These are phyloP conservation scores for Nicotiana obtusifolia DNA, from an alignment of 257 asterid genomes.

Conservation along the genomic window DNA sequence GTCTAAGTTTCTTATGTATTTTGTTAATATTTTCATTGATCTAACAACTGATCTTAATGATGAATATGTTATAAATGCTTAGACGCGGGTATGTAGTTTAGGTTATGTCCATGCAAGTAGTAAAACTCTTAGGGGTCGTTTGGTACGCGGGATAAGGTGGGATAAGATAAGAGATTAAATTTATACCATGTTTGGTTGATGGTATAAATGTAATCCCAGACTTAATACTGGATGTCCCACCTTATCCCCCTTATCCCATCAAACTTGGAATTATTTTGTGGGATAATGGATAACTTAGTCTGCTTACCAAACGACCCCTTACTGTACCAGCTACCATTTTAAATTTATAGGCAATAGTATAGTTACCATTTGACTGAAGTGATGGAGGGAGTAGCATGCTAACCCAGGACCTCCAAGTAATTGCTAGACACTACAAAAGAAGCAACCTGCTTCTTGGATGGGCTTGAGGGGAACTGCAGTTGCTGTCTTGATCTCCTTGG, in stretches of 20 bases:
- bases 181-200: too few relatives aligned
- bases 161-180: too few relatives aligned
- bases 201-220: too few relatives aligned
- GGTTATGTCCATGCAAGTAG: not conserved
- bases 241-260: too few relatives aligned
- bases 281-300: too few relatives aligned
- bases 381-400: not conserved
- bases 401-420: not conserved
- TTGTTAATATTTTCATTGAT: not conserved
- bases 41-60: not conserved
- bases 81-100: not conserved
- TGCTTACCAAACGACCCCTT: too few relatives aligned
- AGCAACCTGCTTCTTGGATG: not conserved
- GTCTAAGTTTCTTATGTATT: not conserved
- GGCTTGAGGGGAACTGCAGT: not conserved
- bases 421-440: not conserved
- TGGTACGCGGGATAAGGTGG: too few relatives aligned
- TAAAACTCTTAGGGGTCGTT: too few relatives aligned
- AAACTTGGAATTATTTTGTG: too few relatives aligned
- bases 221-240: too few relatives aligned
- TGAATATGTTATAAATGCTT: not conserved
- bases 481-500: not conserved
- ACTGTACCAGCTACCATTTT: not conserved
- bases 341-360: not conserved
- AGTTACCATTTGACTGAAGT: not conserved